Evolutionary conservation across 2,329 filamentous ascomycete species (phyloP).

Genomic region (Neopestalotiopsis sp.): DNA sequence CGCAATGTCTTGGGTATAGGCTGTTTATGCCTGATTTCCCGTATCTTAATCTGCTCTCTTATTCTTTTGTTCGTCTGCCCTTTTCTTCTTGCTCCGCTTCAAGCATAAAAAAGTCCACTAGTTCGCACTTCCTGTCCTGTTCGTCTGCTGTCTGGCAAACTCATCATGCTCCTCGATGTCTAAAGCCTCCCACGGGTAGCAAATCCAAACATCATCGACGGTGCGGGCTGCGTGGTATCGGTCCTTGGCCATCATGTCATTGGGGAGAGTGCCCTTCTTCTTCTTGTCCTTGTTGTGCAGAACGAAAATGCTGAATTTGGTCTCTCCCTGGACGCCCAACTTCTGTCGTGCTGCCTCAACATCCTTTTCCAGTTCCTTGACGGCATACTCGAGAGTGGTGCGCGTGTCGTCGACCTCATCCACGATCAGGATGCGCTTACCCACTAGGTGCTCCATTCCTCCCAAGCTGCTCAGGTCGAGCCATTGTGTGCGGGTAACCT

Average conservation of each 20-base stretch:
- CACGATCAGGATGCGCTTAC: slow-evolving; percentile 84
- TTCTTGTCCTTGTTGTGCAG: slow-evolving; percentile 98
- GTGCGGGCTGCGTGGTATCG: slow-evolving; percentile 88
- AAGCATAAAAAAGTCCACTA: not conserved
- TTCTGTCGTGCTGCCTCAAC: slow-evolving; percentile 80
- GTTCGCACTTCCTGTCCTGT: slow-evolving; percentile 32
- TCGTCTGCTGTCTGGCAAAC: slow-evolving; percentile 59
- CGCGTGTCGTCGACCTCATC: slow-evolving; percentile 85
- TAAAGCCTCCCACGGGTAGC: slow-evolving; percentile 96
- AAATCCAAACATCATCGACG: slow-evolving; percentile 95
- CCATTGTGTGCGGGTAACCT: slow-evolving; percentile 98
- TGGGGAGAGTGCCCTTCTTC: slow-evolving; percentile 88
- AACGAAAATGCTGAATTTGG: slow-evolving; percentile 93
- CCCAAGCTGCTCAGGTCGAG: slow-evolving; percentile 76
- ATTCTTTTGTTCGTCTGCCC: not conserved
- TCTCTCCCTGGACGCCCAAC: slow-evolving; percentile 72
- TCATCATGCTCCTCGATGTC: slow-evolving; percentile 93
- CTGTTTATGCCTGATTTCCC: not conserved
- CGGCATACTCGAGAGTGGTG: slow-evolving; percentile 81
- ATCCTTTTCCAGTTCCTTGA: slow-evolving; percentile 84
- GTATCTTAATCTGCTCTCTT: too few species aligned
- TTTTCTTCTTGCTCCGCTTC: not conserved
- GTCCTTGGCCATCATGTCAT: slow-evolving; percentile 74
- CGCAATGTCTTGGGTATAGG: not conserved
- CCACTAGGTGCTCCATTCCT: slow-evolving; percentile 79